These are phyloP conservation scores for Solanum dulcamara DNA, from an alignment of 257 asterid species.

Conservation along the genomic window DNA sequence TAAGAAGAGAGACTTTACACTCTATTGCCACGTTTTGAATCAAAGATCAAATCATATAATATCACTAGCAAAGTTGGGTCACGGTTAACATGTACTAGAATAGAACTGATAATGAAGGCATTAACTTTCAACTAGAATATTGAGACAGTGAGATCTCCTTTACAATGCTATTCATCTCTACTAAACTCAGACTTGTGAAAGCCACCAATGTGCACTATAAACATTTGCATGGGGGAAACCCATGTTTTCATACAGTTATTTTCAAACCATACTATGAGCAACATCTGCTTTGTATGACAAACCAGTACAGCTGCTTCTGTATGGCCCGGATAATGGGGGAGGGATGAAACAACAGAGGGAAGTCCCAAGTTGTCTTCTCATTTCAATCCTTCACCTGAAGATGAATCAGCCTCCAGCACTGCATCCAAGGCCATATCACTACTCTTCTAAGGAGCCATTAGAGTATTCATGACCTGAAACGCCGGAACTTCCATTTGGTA, in stretches of 20 bases:
- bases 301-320: not conserved
- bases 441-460: constrained; percentile 39
- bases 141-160: not conserved
- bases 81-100: too few relatives aligned
- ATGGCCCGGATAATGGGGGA: not conserved
- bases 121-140: not conserved
- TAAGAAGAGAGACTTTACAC: too few relatives aligned
- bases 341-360: not conserved
- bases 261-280: not conserved
- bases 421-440: constrained; percentile 11
- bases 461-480: constrained; percentile 47
- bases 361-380: not conserved
- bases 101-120: not conserved
- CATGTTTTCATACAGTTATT: not conserved
- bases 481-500: constrained; percentile 42
- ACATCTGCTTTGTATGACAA: not conserved
- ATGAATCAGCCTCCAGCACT: not conserved
- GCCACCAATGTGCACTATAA: not conserved
- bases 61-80: too few relatives aligned
- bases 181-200: not conserved
- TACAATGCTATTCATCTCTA: not conserved
- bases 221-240: not conserved
- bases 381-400: not conserved
- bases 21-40: too few relatives aligned
- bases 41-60: too few relatives aligned